phyloP scores from a whole-genome alignment of 2,329 filamentous ascomycete species.

The Metarhizium rileyi region DNA sequence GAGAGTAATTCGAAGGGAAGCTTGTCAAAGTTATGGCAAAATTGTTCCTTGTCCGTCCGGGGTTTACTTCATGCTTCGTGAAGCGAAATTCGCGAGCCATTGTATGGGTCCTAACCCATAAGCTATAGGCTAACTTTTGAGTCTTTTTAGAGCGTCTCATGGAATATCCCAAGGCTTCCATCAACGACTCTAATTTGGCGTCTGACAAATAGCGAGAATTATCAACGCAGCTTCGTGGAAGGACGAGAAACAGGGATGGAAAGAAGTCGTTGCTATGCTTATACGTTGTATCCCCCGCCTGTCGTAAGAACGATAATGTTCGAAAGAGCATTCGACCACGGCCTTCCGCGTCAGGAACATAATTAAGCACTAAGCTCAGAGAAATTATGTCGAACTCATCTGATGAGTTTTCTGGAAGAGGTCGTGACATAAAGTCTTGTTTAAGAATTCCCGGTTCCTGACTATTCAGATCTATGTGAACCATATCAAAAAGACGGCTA shows the following conservation, averaged over 20 bases:
- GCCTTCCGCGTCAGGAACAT: conserved; percentile 65
- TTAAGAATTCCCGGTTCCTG: conserved; percentile 72
- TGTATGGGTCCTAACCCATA: conserved; percentile 55
- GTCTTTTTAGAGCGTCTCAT: conserved; percentile 60
- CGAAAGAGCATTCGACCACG: conserved; percentile 80
- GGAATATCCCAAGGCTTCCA: conserved; percentile 66
- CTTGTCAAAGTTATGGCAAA: conserved; percentile 64
- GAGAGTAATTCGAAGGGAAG: background rate
- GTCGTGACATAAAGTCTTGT: conserved; percentile 90
- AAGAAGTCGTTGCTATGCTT: conserved; percentile 28
- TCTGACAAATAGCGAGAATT: conserved; percentile 89
- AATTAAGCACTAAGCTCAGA: conserved; percentile 87
- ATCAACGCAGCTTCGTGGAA: conserved; percentile 76
- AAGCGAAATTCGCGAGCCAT: conserved; percentile 13
- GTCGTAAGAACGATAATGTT: conserved; percentile 59
- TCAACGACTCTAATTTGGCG: conserved; percentile 56
- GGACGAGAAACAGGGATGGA: conserved; percentile 75
- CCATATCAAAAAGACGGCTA: conserved; percentile 60
- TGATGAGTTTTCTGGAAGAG: conserved; percentile 50
- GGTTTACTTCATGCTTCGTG: conserved; percentile 64
- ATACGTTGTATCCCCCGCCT: background rate
- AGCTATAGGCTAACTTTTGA: conserved; percentile 75
- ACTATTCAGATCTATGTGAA: conserved; percentile 83
- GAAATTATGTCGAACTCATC: conserved; percentile 84
- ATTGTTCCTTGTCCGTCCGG: conserved; percentile 75